Conservation (phyloP, 305 asterid genomes). For the Andrographis paniculata region DNA sequence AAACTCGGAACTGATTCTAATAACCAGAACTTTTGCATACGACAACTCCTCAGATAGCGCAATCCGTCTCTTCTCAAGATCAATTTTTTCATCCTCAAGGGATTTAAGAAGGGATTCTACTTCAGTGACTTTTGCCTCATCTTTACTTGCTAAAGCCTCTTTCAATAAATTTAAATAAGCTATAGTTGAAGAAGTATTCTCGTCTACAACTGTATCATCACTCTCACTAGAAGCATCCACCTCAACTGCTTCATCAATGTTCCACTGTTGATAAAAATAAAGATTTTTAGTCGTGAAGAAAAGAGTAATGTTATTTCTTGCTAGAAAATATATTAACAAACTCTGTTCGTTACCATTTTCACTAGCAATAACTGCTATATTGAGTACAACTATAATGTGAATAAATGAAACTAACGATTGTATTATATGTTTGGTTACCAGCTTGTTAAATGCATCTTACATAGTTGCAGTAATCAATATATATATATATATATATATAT, state of each 20-base stretch:
- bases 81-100: constrained; percentile 51
- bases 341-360: neutral
- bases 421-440: no score
- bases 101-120: constrained; percentile 45
- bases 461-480: no score
- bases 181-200: constrained; percentile 33
- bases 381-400: no score
- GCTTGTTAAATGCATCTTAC: no score
- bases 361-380: no score
- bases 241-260: constrained; percentile 28
- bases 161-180: constrained; percentile 43
- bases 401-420: no score
- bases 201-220: constrained; percentile 32
- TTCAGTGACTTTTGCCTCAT: constrained; percentile 49
- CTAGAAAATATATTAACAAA: neutral
- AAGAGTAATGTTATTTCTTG: neutral
- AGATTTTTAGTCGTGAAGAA: neutral
- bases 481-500: no score
- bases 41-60: constrained; percentile 17
- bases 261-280: constrained; percentile 28
- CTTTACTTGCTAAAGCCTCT: constrained; percentile 60
- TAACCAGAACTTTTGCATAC: constrained; percentile 35
- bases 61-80: constrained; percentile 43
- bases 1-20: constrained; percentile 66
- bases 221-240: constrained; percentile 31